Conservation (phyloP, 164 flowering plant genomes). For the Sextonia rubra region DNA sequence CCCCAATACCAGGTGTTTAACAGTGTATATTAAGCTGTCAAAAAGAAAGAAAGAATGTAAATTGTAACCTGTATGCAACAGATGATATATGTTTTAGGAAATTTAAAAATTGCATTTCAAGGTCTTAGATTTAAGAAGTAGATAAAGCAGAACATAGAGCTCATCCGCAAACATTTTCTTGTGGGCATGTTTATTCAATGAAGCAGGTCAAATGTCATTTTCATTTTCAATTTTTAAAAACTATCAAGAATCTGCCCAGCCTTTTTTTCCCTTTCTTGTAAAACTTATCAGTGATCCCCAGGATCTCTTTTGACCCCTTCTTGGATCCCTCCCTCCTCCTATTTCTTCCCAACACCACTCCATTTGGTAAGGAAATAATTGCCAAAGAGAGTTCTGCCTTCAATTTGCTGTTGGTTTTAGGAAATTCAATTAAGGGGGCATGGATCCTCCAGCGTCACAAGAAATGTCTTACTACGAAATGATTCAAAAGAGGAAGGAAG, state of each 20-base stretch:
- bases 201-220: neutral
- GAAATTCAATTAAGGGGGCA: neutral
- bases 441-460: constrained; percentile 28
- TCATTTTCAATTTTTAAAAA: neutral
- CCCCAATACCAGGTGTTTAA: no score
- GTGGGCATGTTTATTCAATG: no score
- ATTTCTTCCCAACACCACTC: neutral
- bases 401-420: neutral
- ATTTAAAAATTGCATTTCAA: no score
- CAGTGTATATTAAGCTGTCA: no score
- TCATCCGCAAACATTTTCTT: no score
- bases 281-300: no score
- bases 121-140: neutral
- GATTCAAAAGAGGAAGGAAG: constrained; percentile 39
- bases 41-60: no score
- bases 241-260: neutral
- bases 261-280: no score
- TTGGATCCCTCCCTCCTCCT: neutral
- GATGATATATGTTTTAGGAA: neutral
- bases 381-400: neutral
- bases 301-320: no score
- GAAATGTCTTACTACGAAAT: constrained; percentile 40
- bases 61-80: no score
- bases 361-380: neutral
- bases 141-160: no score